Evolutionary conservation across 371 early-diverging fungal species (phyloP).

Genomic region (Mucor irregularis): DNA sequence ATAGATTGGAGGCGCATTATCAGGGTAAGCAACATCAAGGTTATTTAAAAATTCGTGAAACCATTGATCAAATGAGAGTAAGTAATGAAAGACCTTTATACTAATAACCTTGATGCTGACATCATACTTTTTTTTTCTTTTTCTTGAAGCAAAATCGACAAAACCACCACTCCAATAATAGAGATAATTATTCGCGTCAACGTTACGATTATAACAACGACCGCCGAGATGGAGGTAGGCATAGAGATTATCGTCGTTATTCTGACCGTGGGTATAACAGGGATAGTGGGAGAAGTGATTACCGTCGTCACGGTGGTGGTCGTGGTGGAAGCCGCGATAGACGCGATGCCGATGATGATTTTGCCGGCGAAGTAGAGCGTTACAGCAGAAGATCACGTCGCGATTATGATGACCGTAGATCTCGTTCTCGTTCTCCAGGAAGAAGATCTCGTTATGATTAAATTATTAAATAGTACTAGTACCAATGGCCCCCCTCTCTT

Average conservation of each 20-base stretch:
- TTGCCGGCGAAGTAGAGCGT: constrained; percentile 36
- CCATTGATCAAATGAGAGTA: constrained; percentile 76
- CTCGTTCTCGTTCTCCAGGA: constrained; percentile 30
- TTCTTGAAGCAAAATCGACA: constrained; percentile 18
- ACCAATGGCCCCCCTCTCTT: background rate
- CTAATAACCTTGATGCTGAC: constrained; percentile 8
- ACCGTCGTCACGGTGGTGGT: no score
- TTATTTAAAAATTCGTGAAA: constrained; percentile 78
- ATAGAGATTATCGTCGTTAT: constrained; percentile 55
- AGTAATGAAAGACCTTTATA: background rate
- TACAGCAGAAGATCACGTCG: constrained; percentile 37
- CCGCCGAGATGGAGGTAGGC: constrained; percentile 56
- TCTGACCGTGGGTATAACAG: constrained; percentile 46
- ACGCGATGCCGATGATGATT: constrained; percentile 33
- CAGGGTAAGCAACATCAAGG: constrained; percentile 91
- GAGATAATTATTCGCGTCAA: constrained; percentile 41
- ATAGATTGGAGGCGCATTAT: constrained; percentile 84
- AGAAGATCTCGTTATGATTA: constrained; percentile 27
- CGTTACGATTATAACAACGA: constrained; percentile 49
- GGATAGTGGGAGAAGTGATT: constrained; percentile 34
- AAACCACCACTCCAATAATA: constrained; percentile 3
- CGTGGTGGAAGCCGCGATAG: constrained; percentile 33
- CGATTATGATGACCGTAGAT: constrained; percentile 31
- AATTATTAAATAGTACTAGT: constrained; percentile 2
- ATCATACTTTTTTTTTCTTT: background rate